These are phyloP conservation scores for Teunomyces tritomae DNA, from an alignment of 805 yeast genomes.

Conservation along the genomic window DNA sequence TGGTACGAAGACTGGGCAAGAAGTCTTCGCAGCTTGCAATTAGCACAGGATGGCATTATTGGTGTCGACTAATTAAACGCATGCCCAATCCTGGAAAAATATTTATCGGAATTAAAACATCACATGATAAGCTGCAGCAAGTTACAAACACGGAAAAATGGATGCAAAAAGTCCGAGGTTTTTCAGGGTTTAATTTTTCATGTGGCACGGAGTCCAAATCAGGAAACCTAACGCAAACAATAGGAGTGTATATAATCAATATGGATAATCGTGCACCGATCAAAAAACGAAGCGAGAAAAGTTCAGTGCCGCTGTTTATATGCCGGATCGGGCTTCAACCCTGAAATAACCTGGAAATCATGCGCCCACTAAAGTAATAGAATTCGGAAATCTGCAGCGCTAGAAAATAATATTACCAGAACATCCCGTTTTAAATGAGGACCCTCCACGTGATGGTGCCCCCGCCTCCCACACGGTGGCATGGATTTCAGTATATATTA, in stretches of 20 bases:
- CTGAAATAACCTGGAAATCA: background rate
- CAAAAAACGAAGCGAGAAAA: background rate
- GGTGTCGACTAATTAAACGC: background rate
- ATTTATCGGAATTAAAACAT: background rate
- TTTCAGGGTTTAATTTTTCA: too few relatives aligned
- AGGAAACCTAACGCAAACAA: too few relatives aligned
- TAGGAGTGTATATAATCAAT: too few relatives aligned
- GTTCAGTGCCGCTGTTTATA: background rate
- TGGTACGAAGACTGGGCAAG: conserved; percentile 54
- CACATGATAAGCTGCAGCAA: conserved; percentile 1
- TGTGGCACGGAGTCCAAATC: too few relatives aligned
- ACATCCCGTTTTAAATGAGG: background rate
- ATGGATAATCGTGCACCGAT: background rate
- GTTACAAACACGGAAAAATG: conserved; percentile 1
- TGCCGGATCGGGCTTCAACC: conserved; percentile 4
- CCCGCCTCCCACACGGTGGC: background rate
- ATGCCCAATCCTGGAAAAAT: background rate
- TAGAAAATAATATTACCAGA: background rate
- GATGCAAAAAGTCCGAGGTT: conserved; percentile 1
- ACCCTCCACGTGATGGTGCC: background rate
- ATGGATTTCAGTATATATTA: background rate
- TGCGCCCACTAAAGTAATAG: background rate
- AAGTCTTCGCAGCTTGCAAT: conserved; percentile 32
- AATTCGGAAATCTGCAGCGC: background rate
- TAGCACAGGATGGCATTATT: background rate